A percentile compares a stretch with the other conserved stretches of the same genome.
These are phyloP conservation scores for Trametes punicea DNA, from an alignment of 768 basidiomycete species.

Conservation along the genomic window DNA sequence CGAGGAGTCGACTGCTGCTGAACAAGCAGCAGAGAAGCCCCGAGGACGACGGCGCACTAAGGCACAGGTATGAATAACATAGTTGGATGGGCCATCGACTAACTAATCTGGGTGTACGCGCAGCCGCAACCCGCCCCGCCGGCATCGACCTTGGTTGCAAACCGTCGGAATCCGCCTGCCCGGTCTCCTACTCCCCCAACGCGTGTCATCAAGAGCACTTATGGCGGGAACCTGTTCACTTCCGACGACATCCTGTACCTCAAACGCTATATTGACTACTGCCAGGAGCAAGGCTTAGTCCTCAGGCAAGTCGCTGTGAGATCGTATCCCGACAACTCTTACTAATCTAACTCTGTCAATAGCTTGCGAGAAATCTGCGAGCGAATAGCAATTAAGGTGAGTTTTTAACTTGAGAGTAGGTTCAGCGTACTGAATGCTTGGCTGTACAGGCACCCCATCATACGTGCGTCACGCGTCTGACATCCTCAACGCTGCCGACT, in stretches of 20 bases:
- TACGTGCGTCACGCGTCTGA: conserved; percentile 49
- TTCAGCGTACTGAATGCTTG: neutral
- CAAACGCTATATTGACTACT: conserved; percentile 87
- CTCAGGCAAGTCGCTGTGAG: conserved; percentile 48
- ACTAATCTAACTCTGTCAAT: neutral
- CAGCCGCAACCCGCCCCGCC: conserved; percentile 56
- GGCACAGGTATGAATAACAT: conserved; percentile 43
- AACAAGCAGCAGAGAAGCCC: conserved; percentile 38
- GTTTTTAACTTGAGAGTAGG: neutral
- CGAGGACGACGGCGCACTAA: conserved; percentile 72
- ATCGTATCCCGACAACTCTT: neutral
- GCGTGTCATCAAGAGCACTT: conserved; percentile 83
- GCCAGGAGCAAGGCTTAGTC: conserved; percentile 82
- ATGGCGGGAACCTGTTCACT: conserved; percentile 86
- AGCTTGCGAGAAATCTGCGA: conserved; percentile 85
- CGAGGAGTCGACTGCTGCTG: conserved; percentile 32
- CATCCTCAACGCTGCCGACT: neutral
- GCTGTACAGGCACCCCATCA: conserved; percentile 73
- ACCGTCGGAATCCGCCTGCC: conserved; percentile 61
- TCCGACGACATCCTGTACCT: conserved; percentile 80
- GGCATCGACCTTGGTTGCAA: conserved; percentile 62
- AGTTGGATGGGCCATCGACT: neutral
- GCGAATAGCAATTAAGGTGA: conserved; percentile 77
- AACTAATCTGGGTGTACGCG: neutral
- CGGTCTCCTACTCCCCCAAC: conserved; percentile 83